phyloP scores from a whole-genome alignment of 2,329 filamentous ascomycete species.

The Neonectria neomacrospora region DNA sequence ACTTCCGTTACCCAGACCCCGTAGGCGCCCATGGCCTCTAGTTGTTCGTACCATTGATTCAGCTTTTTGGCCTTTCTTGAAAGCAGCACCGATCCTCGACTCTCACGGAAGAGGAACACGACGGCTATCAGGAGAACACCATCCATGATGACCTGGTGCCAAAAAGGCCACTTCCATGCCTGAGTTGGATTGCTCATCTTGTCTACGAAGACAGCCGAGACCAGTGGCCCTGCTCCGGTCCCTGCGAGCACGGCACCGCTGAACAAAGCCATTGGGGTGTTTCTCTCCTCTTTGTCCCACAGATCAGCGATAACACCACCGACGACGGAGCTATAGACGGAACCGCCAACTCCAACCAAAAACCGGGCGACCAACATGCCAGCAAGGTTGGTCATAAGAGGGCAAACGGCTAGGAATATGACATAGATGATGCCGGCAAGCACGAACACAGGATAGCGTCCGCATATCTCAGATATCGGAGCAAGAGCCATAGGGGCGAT shows the following conservation, averaged over 20 bases:
- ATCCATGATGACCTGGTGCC: constrained; percentile 80
- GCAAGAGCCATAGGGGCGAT: constrained; percentile 89
- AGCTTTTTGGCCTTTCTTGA: constrained; percentile 77
- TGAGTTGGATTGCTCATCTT: constrained; percentile 57
- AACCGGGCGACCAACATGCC: constrained; percentile 83
- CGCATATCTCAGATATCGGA: constrained; percentile 89
- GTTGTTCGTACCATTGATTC: constrained; percentile 81
- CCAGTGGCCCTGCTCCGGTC: constrained; percentile 81
- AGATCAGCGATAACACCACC: constrained; percentile 92
- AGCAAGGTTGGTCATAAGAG: constrained; percentile 73
- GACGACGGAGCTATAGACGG: constrained; percentile 86
- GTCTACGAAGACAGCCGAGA: constrained; percentile 75
- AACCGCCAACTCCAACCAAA: constrained; percentile 80
- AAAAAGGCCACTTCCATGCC: constrained; percentile 90
- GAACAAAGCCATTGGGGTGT: constrained; percentile 91
- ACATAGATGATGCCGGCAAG: constrained; percentile 78
- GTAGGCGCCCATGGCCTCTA: constrained; percentile 72
- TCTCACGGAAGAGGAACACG: constrained; percentile 80
- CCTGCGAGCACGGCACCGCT: constrained; percentile 82
- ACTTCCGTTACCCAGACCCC: constrained; percentile 55
- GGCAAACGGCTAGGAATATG: constrained; percentile 76
- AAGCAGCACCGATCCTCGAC: constrained; percentile 81
- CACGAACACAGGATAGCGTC: constrained; percentile 84
- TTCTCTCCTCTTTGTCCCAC: constrained; percentile 80
- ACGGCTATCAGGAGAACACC: constrained; percentile 70